Conservation (phyloP, 345 rosid species). For the Kandelia obovata region DNA sequence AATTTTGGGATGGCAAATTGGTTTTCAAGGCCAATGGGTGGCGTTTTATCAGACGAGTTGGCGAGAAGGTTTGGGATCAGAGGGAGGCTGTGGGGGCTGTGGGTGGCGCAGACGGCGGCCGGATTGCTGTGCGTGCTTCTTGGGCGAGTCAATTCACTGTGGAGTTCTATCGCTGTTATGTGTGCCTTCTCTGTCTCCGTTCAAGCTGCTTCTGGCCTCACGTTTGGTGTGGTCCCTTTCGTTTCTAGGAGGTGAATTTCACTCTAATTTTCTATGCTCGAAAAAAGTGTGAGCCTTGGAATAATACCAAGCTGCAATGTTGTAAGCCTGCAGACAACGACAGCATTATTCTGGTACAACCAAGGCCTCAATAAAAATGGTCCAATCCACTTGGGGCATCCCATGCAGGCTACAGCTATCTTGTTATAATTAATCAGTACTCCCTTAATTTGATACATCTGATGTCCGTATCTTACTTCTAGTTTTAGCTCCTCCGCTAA, state of each 20-base stretch:
- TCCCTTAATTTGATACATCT: too few species aligned
- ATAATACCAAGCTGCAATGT: too few species aligned
- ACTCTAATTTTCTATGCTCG: background rate
- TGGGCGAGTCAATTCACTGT: conserved; percentile 58
- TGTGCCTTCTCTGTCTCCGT: conserved; percentile 63
- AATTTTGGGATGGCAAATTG: conserved; percentile 55
- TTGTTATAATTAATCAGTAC: too few species aligned
- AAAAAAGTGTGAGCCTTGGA: too few species aligned
- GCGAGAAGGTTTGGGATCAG: conserved; percentile 60
- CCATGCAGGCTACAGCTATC: too few species aligned
- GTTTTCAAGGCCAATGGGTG: conserved; percentile 71
- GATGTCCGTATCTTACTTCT: too few species aligned
- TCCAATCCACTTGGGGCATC: too few species aligned
- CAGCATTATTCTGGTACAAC: too few species aligned
- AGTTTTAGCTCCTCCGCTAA: too few species aligned
- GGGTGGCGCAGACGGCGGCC: conserved; percentile 63
- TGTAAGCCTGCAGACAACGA: too few species aligned
- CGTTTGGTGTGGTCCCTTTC: conserved; percentile 80
- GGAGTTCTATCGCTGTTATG: conserved; percentile 52
- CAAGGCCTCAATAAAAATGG: too few species aligned
- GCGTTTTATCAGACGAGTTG: conserved; percentile 56
- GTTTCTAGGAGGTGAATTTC: conserved; percentile 57
- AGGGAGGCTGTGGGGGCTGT: conserved; percentile 81
- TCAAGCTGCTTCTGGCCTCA: conserved; percentile 85
- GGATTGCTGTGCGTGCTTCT: conserved; percentile 60